phyloP scores from a whole-genome alignment of 2,329 filamentous ascomycete species.

The Botrytis galanthina region DNA sequence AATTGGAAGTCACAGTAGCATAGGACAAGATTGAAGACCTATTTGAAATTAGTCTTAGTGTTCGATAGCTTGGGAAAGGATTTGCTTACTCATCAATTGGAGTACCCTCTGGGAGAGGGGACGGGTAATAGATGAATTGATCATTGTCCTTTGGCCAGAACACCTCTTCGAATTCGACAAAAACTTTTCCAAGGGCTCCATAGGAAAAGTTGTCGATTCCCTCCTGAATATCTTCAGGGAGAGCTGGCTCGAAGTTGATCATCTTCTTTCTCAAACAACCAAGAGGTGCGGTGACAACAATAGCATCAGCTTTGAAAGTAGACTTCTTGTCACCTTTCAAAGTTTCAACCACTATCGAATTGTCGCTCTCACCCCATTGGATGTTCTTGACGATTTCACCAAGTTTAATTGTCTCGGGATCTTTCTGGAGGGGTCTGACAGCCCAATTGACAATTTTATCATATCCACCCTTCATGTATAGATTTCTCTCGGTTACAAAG shows the following conservation, averaged over 20 bases:
- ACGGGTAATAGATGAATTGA: conserved; percentile 46
- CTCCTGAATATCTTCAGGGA: conserved; percentile 40
- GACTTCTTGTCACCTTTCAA: conserved; percentile 30
- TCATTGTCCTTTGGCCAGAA: conserved; percentile 48
- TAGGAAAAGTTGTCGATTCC: conserved; percentile 43
- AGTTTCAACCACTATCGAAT: conserved; percentile 34
- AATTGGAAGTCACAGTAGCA: conserved; percentile 45
- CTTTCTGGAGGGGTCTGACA: conserved; percentile 39
- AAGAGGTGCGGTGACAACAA: conserved; percentile 43
- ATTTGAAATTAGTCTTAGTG: not conserved
- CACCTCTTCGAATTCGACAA: conserved; percentile 45
- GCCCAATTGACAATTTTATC: conserved; percentile 45
- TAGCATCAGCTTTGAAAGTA: conserved; percentile 40
- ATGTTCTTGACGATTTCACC: conserved; percentile 43
- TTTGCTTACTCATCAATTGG: conserved; percentile 33
- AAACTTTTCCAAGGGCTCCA: conserved; percentile 45
- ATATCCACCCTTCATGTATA: conserved; percentile 48
- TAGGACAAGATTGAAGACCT: conserved; percentile 43
- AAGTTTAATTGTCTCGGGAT: conserved; percentile 41
- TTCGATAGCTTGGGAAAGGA: not conserved
- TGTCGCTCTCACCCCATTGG: conserved; percentile 40
- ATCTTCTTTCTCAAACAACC: conserved; percentile 43
- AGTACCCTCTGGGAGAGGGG: conserved; percentile 38
- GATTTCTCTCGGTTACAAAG: conserved; percentile 45
- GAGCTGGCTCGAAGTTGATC: conserved; percentile 42